Evolutionary conservation across 2,329 filamentous ascomycete species (phyloP).

Genomic region (Pezicula rhizophila): DNA sequence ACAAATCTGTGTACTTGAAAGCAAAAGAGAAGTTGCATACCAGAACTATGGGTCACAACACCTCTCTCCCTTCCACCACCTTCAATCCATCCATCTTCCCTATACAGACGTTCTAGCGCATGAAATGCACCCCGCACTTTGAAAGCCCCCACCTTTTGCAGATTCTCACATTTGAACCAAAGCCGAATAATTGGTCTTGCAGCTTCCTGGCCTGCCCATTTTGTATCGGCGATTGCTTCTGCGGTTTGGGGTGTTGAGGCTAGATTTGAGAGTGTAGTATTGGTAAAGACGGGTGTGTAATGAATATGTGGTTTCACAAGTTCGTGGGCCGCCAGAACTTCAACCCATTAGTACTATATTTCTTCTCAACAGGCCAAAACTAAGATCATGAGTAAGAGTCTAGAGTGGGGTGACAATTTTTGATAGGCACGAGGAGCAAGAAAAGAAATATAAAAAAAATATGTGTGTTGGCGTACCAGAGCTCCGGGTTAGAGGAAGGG

Average conservation of each 20-base stretch:
- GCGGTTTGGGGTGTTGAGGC: slow-evolving; percentile 64
- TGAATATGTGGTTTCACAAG: slow-evolving; percentile 74
- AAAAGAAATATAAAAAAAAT: too few species aligned
- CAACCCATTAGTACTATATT: too few species aligned
- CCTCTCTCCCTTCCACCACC: slow-evolving; percentile 56
- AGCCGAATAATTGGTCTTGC: slow-evolving; percentile 63
- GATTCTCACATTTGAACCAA: slow-evolving; percentile 95
- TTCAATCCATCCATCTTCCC: slow-evolving; percentile 54
- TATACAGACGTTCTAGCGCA: slow-evolving; percentile 65
- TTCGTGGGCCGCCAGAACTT: slow-evolving; percentile 61
- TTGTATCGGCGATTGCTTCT: slow-evolving; percentile 47
- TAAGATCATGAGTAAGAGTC: too few species aligned
- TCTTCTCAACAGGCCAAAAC: too few species aligned
- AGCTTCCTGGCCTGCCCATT: slow-evolving; percentile 49
- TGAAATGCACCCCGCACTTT: slow-evolving; percentile 90
- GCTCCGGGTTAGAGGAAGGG: slow-evolving; percentile 61
- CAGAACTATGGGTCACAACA: slow-evolving; percentile 85
- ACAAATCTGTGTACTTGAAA: neutral
- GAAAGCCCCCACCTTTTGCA: slow-evolving; percentile 86
- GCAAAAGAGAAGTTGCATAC: slow-evolving; percentile 36
- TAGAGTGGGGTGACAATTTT: too few species aligned
- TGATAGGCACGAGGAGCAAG: too few species aligned
- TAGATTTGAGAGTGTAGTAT: slow-evolving; percentile 64
- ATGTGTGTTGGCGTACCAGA: slow-evolving; percentile 32
- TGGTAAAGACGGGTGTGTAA: slow-evolving; percentile 77